Percentiles rank a stretch among this genome's conserved stretches.
These are phyloP conservation scores for Fusarium agapanthi DNA, from an alignment of 2,329 filamentous ascomycete species.

Conservation along the genomic window DNA sequence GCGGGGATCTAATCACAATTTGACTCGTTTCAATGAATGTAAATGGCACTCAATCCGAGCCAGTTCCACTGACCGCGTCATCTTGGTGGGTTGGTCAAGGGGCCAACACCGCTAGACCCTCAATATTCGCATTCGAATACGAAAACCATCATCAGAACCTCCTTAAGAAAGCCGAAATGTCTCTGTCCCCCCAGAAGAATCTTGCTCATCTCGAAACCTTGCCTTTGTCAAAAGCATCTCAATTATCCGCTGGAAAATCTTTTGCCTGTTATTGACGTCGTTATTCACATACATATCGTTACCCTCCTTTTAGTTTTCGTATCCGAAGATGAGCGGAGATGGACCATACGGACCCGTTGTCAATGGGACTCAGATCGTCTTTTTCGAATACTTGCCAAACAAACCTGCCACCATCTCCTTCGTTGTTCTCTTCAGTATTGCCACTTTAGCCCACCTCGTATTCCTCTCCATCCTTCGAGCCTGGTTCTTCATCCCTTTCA, in stretches of 20 bases:
- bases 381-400: conserved; percentile 10
- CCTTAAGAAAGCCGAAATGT: background rate
- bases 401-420: background rate
- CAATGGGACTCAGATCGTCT: conserved; percentile 12
- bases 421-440: background rate
- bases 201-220: accelerated
- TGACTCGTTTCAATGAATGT: background rate
- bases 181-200: background rate
- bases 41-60: too few relatives aligned
- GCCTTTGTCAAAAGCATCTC: background rate
- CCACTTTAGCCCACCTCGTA: background rate
- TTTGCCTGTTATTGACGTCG: too few relatives aligned
- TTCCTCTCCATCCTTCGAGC: background rate
- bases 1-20: too few relatives aligned
- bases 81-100: background rate
- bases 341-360: conserved; percentile 3
- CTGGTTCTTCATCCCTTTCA: conserved; percentile 19
- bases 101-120: background rate
- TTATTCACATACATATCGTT: background rate
- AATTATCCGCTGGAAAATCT: accelerated
- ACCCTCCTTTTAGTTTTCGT: background rate
- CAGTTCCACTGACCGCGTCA: conserved; percentile 5
- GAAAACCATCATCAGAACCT: background rate
- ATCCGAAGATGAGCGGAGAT: background rate
- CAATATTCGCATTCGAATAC: conserved; percentile 25